These are phyloP conservation scores for Trametes pubescens DNA, from an alignment of 1,284 basidiomycete species.

Conservation along the genomic window DNA sequence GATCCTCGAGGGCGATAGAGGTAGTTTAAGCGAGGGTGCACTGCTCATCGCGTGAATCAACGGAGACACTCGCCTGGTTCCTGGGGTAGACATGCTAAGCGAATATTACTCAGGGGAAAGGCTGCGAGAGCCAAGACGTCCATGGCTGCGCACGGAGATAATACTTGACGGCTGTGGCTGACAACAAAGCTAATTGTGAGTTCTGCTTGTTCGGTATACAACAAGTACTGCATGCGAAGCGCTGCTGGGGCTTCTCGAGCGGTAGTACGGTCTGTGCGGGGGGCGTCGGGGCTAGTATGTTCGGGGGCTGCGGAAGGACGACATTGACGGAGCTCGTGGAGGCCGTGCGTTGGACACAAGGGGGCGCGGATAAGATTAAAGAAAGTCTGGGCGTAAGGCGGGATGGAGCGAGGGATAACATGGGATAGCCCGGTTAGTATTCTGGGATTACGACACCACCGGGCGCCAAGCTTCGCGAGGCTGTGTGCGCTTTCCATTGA, in stretches of 20 bases:
- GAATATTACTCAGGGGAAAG: background rate
- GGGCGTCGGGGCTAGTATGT: background rate
- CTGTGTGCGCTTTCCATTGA: constrained; percentile 1
- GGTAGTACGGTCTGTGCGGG: background rate
- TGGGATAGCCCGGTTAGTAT: background rate
- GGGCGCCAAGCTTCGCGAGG: constrained; percentile 13
- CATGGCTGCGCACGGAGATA: background rate
- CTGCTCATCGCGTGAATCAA: background rate
- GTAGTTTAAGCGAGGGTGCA: background rate
- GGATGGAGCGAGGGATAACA: background rate
- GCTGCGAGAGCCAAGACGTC: background rate
- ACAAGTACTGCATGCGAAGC: background rate
- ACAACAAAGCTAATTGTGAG: constrained; percentile 8
- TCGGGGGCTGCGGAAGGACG: background rate
- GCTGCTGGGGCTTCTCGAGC: background rate
- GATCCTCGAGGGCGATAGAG: constrained; percentile 2
- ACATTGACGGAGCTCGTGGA: constrained; percentile 7
- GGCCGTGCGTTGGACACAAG: constrained; percentile 3
- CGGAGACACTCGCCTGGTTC: background rate
- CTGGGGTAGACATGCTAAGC: background rate
- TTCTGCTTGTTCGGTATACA: background rate
- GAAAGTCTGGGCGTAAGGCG: background rate
- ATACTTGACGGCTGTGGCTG: background rate
- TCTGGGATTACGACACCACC: background rate
- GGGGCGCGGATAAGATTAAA: constrained; percentile 3